Conservation (phyloP, 768 basidiomycete genomes). For the Dendrothele bispora region DNA sequence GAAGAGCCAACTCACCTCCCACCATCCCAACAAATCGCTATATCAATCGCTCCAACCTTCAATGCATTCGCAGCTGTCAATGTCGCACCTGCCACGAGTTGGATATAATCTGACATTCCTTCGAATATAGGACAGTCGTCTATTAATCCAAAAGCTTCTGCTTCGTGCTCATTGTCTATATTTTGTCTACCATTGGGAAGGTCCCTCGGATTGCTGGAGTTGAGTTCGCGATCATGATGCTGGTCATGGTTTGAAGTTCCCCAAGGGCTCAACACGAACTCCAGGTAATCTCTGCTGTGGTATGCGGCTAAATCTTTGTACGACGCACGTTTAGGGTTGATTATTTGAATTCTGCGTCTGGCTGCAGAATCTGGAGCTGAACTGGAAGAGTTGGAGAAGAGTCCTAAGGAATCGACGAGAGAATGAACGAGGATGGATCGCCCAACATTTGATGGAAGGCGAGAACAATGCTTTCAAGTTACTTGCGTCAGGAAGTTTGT, state of each 20-base stretch:
- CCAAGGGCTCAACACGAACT: constrained; percentile 47
- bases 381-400: no score
- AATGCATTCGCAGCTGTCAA: constrained; percentile 71
- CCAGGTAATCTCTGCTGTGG: constrained; percentile 72
- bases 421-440: constrained; percentile 69
- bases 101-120: constrained; percentile 67
- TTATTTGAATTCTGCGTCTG: constrained; percentile 36
- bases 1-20: constrained; percentile 57
- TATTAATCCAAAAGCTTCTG: constrained; percentile 62
- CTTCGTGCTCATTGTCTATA: no score
- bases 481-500: neutral
- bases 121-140: constrained; percentile 82
- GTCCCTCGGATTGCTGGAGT: constrained; percentile 2
- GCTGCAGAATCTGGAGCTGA: constrained; percentile 25
- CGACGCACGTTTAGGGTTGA: constrained; percentile 56
- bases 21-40: constrained; percentile 90
- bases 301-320: constrained; percentile 60
- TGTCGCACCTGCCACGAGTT: constrained; percentile 73
- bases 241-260: constrained; percentile 18
- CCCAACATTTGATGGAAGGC: constrained; percentile 69
- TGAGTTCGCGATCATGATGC: constrained; percentile 3
- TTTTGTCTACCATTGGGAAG: no score
- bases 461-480: constrained; percentile 40
- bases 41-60: constrained; percentile 45
- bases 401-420: constrained; percentile 51